Evolutionary conservation across 805 yeast species (phyloP), one percentile per base, ranked within the genome.

Genomic region (Spathaspora boniae): DNA sequence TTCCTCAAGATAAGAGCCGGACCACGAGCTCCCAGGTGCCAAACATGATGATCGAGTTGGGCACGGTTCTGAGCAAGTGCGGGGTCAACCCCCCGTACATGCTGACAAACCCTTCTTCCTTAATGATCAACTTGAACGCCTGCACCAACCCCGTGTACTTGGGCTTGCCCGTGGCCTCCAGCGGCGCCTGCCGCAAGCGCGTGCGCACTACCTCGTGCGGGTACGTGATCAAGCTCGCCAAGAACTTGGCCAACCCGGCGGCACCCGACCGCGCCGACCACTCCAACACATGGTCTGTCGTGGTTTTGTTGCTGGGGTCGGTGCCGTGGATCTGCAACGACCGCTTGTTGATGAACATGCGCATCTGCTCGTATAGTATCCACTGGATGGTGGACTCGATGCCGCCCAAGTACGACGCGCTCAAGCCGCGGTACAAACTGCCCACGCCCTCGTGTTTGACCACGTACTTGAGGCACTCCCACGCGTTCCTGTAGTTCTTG

Each of bases 61-160:
- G 99, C 34, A 93, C 98, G 0, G 98, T 93, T 61, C 98, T 78
- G 66, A 93, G 74, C 51, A 93, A 67, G 62, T 93, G 99, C 4
- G 99, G 97, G 2, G 99, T 93, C 51, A 93, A 70, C 1, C 99
- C 99, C 37, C 99, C 96, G 56, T 93, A 93, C 87, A 93, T 84
- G 9, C 96, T 83, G 6, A 74, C 81, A 34, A 91, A 60, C 1
- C 99, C 98, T 63, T 93, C 98, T 53, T 93, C 96, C 51, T 82
- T 85, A 12, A 87, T 64, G n/a, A 93, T 78, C 20, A 88, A 67
- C 52, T 70, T 78, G 68, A 93, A 89, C 50, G 95, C 86, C 60
- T 88, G 96, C 5, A 88, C 55, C 34, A 93, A 68, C 0, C 98
- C 98, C 0, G 87, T 82, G 57, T 93, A 93, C 60, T 91, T 93